Percentiles rank a stretch among this genome's conserved stretches.
Conservation (phyloP, 169 alveolate species). For the Pseudocohnilembus persalinus region DNA sequence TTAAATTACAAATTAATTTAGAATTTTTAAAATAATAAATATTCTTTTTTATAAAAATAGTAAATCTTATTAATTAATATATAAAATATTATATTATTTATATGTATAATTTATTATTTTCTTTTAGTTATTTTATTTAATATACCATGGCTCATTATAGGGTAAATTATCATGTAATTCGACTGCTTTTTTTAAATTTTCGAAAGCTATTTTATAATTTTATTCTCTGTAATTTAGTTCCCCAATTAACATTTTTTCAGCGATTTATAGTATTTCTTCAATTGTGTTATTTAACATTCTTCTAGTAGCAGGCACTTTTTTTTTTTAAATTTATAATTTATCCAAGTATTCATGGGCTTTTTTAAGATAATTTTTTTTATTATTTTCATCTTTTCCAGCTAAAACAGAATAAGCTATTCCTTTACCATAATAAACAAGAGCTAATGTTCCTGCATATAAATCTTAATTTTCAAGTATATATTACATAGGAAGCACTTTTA, state of each 20-base stretch:
- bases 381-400: background rate
- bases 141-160: background rate
- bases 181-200: no score
- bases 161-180: conserved; percentile 3
- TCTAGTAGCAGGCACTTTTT: background rate
- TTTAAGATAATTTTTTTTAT: background rate
- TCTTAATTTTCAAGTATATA: background rate
- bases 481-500: background rate
- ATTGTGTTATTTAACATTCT: background rate
- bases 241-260: background rate
- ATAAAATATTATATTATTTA: no score
- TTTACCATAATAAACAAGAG: background rate
- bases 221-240: background rate
- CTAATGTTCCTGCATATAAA: background rate
- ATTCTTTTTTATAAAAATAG: no score
- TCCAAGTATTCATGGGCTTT: background rate
- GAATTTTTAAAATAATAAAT: no score
- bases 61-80: no score
- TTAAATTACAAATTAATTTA: no score
- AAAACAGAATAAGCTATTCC: conserved; percentile 7
- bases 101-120: no score
- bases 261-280: background rate
- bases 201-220: background rate
- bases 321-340: background rate
- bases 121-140: no score